phyloP scores from a whole-genome alignment of 177 flowering plant genomes.

The Vitis hybrid region DNA sequence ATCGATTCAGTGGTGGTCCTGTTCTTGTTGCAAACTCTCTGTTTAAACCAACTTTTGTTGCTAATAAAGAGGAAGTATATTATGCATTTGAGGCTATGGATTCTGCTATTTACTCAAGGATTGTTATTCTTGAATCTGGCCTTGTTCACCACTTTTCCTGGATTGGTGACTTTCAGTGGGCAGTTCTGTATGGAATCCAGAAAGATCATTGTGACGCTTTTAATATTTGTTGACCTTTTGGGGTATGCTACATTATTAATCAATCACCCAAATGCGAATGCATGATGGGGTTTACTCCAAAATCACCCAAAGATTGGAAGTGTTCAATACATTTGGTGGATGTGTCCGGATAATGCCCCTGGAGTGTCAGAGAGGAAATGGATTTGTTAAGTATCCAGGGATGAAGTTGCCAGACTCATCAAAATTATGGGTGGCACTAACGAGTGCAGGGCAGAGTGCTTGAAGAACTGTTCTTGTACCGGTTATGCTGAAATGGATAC shows the following conservation, averaged over 20 bases:
- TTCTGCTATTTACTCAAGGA: not conserved
- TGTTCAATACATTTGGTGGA: slow-evolving; percentile 24
- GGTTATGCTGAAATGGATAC: too few species aligned
- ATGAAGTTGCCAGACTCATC: too few species aligned
- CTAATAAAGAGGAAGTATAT: slow-evolving; percentile 5
- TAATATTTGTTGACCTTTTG: slow-evolving; percentile 14
- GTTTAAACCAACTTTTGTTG: slow-evolving; percentile 3
- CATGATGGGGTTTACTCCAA: slow-evolving; percentile 31
- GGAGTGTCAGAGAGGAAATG: too few species aligned
- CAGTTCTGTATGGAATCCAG: not conserved
- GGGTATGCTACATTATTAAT: slow-evolving; percentile 3
- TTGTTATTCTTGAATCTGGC: not conserved
- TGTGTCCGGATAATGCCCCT: too few species aligned
- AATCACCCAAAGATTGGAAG: slow-evolving; percentile 18
- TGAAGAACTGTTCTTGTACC: too few species aligned
- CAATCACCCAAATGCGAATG: slow-evolving; percentile 22
- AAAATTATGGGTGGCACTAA: too few species aligned
- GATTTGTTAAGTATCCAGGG: too few species aligned
- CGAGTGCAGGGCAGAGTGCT: too few species aligned
- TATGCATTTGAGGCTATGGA: not conserved
- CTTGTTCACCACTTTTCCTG: not conserved
- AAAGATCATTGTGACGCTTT: slow-evolving; percentile 20
- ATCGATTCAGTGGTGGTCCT: slow-evolving; percentile 13
- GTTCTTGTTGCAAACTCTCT: not conserved
- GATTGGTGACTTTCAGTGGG: not conserved